A percentile compares a stretch with the other conserved stretches of the same genome.
Conservation (phyloP, 164 flowering plant species). For the Paratinospora sagittata region DNA sequence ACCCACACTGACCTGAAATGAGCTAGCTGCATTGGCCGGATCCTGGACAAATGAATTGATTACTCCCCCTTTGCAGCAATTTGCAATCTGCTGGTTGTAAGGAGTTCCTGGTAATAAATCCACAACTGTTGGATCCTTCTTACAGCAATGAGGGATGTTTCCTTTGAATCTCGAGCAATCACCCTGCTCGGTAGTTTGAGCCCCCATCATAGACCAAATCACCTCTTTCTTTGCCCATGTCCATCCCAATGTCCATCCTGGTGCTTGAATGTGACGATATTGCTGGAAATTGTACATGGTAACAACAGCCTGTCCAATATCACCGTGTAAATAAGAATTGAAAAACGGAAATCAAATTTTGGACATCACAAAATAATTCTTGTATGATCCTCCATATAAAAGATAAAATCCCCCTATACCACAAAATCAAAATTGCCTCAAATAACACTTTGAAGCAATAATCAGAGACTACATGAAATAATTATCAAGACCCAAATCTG, state of each 20-base stretch:
- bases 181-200: constrained; percentile 70
- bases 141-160: constrained; percentile 65
- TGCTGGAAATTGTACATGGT: constrained; percentile 77
- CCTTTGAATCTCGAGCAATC: constrained; percentile 67
- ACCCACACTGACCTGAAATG: constrained; percentile 73
- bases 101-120: constrained; percentile 74
- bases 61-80: constrained; percentile 76
- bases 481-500: too few species aligned
- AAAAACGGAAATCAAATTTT: neutral
- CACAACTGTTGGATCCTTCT: constrained; percentile 57
- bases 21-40: constrained; percentile 45
- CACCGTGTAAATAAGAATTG: neutral
- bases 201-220: constrained; percentile 68
- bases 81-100: constrained; percentile 73
- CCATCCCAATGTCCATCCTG: constrained; percentile 77
- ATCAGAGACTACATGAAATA: too few species aligned
- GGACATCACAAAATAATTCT: neutral
- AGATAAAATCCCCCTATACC: too few species aligned
- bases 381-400: too few species aligned
- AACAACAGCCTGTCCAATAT: constrained; percentile 54
- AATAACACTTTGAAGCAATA: too few species aligned
- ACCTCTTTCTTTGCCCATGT: constrained; percentile 77
- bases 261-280: constrained; percentile 72
- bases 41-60: constrained; percentile 61
- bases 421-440: too few species aligned